Conservation (phyloP, 345 rosid genomes). For the Cardamine resedifolia region DNA sequence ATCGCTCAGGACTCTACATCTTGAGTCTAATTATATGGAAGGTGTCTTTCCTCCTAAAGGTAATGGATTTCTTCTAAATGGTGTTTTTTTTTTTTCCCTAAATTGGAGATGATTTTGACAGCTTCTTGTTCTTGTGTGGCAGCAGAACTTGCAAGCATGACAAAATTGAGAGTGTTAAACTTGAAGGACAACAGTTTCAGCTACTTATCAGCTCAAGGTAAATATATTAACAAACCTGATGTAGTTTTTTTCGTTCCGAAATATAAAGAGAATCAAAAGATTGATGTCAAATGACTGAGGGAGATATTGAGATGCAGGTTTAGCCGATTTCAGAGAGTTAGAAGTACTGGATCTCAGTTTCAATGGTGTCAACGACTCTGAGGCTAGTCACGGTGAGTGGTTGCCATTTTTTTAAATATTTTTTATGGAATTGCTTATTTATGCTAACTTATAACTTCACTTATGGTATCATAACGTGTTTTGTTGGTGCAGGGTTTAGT, state of each 20-base stretch:
- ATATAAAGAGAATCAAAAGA: background rate
- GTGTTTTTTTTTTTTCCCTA: background rate
- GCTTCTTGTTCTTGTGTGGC: background rate
- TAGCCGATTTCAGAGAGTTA: constrained; percentile 2
- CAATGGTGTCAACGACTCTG: constrained; percentile 12
- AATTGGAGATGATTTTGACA: constrained; percentile 6
- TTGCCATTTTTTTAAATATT: background rate
- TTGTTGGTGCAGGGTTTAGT: constrained; percentile 14
- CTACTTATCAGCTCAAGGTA: constrained; percentile 26
- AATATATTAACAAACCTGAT: background rate
- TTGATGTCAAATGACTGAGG: background rate
- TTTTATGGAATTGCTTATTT: background rate
- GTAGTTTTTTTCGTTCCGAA: background rate
- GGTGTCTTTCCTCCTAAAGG: constrained; percentile 31
- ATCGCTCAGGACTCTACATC: constrained; percentile 19
- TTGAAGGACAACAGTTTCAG: constrained; percentile 21
- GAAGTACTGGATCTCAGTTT: constrained; percentile 14
- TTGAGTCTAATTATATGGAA: constrained; percentile 26
- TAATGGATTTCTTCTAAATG: background rate
- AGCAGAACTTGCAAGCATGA: constrained; percentile 16
- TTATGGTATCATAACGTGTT: constrained; percentile 9
- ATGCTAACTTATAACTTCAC: background rate
- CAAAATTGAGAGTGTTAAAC: constrained; percentile 9
- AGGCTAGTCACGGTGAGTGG: constrained; percentile 19
- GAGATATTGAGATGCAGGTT: constrained; percentile 10